Base-by-base conservation (phyloP, 306 rosid species). In the Vigna angularis region DNA sequence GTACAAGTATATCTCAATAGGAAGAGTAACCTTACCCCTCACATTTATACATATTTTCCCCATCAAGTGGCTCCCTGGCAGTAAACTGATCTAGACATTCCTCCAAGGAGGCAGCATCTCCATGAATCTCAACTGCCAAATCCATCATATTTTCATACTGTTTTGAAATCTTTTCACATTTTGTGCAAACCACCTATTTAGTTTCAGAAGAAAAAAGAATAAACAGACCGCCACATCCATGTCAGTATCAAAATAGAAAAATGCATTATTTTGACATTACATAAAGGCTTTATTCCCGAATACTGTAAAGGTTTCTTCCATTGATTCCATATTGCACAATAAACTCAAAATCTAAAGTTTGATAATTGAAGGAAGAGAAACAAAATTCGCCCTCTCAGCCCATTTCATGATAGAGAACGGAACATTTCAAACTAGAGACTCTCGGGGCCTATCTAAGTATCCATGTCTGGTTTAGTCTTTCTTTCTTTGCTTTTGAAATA, bases 61-160 rank as follows among this genome's bases (percentile, higher is more conserved):
- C 98, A 52, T 95, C 89, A 80, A 96, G 98, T 74, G 89, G 85
- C 83, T 96, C 99, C 83, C 81, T 82, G 81, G 30, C 88, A 15
- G 99, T 96, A 82, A 93, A 96, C 83, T 93, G 99, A 71, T 91
- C 91, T 36, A 96, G 93, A 86, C 99, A 96, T 86, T 93, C 96
- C 87, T 93, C 98, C 81, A 96, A 83, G 56, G 96, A 96, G 69
- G 86, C 85, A 80, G 97, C 98, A 82, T 93, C 94, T 70, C 99
- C 99, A 38, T 96, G 98, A 81, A 96, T 96, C 80, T 96, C 99
- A 72, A 96, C 99, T 14, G 98, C 91, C 83, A 96, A 88, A 84
- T 96, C 99, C 99, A 96, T 91, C 99, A 96, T 96, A 86, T 84
- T 88, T 79, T 96, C 99, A 74, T 87, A 91, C 74, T 90, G 97